Evolutionary conservation across 176 grass and related monocot genomes (phyloP), one percentile per base, ranked within the genome.

Genomic region (Oryza meridionalis): DNA sequence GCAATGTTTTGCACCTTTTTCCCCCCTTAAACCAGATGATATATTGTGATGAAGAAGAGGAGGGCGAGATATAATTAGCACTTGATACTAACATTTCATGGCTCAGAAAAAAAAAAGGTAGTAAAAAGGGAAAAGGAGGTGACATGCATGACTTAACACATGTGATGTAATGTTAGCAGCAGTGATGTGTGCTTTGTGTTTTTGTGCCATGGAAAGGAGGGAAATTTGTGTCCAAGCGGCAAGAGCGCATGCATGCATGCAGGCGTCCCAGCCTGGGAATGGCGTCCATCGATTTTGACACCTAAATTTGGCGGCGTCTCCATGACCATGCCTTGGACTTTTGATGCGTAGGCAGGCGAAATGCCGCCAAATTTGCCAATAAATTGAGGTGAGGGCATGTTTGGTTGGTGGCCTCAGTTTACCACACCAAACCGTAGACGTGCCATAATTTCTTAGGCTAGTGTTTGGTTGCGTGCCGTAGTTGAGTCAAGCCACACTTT

Each of bases 261-360:
- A 26, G 8, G 67, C 67, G 58, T 38, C 65, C 59, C 13, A 12
- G 59, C 37, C 37, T 22, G 19, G 55, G 55, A 7, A 5, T 17
- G 77, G 62, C 6, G 13, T 63, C 43, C 81, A 43, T 35, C 81
- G 86, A 79, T 59, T 26, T 32, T 69, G 78, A 77, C 82, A 86
- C 73, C 83, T 72, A 73, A 45, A 11, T 55, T 55, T 4, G 84
- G 58, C 69, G n/a, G 44, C 69, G 69, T 65, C 58, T 49, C 45
- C 22, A 51, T 43, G 31, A 12, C 31, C 17, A 9, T 22, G 14
- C 5, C 0, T 51, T 50, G 42, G 46, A 11, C 6, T 24, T 3
- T 45, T 19, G 27, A 67, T 59, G 75, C 29, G 29, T 31, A 31
- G 29, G 55, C 55, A 61, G 55, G 55, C 7, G 55, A 61, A 61